Base-by-base conservation (phyloP, 2,329 filamentous ascomycete species). In the Incumbomyces lentus region DNA sequence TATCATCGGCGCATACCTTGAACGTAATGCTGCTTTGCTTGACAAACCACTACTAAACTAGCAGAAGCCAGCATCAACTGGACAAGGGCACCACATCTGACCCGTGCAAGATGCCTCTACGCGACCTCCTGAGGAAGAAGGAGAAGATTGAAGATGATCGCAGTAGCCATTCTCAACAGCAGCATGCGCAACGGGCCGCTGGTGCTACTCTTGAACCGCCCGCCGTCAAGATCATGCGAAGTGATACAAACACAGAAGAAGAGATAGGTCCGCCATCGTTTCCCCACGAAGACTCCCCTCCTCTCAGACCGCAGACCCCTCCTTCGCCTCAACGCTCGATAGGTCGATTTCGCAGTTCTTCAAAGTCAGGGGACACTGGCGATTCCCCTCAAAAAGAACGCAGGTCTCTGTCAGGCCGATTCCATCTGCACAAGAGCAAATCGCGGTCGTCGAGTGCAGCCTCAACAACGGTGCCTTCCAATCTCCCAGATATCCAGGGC, bases 181-280 rank as follows among this genome's bases (percentile, higher is more conserved):
- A 48, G 22, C 44, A 41, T 31, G 39, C 48, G 22, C 22, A 26
- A 26, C 22, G 8, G 22, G 22, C 22, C 8, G 22, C 22, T 26
- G 4, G 4, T 8, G 22, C 22, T 8, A 26, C 22, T 8, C 48
- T 57, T 35, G 50, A 50, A 7, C 46, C 51, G 40, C 31, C 33
- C 6, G 52, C 54, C 11, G 87, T 95, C 68, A 86, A 75, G 52
- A 87, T 95, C 68, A 75, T 92, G 59, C 82, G 88, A 51, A 83
- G 86, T 54, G 90, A 94, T 60, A 95, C 89, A 1, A 68, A 80
- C 54, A 80, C 82, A 1, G 77, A 88, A 61, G 87, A 95, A 63
- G 70, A 83, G 54, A 86, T 95, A 62, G 72, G 79, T 47, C 84
- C 86, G 10, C 84, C 87, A 6, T 62, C 62, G 44, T 73, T 73